Evolutionary conservation across 768 basidiomycete species (phyloP), one percentile per base, ranked within the genome.

Genomic region (Clavulina sp.): DNA sequence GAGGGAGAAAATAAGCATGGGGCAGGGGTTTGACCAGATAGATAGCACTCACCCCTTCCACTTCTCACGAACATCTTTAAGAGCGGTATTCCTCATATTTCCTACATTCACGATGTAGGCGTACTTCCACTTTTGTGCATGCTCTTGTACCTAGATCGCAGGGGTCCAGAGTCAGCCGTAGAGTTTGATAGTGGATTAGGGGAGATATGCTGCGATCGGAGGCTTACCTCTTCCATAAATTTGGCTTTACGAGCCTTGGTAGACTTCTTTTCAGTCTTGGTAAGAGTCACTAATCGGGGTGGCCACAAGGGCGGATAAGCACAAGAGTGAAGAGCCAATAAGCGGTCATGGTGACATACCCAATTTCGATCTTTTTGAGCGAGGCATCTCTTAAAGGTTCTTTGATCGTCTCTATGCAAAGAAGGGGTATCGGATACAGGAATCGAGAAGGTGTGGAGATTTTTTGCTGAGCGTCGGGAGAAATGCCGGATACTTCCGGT

Each of bases 41-140:
- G 68, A 50, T 56, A 4, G n/a, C 54, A 55, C 81, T 51, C 58
- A 87, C 82, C 84, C 86, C 72, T 87, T 86, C 95, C 95, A 99
- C 57, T 84, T 70, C 54, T 79, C 80, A 57, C 95, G 75, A 44
- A 97, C 86, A 49, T 87, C 89, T 72, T 97, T 92, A 34, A 99
- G 69, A 66, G 88, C 83, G 26, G 89, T 70, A 68, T 93, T 97
- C 54, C 95, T 74, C 89, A 96, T 93, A 58, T 89, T 78, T 16
- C 91, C 92, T 4, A 96, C 87, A 59, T 84, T 80, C 63, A 99
- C 95, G 34, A 96, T 63, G 87, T 91, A 99, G 68, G 87, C 84
- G 65, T 95, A 92, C 61, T 77, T 77, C 81, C 86, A 96, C 69
- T 87, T 84, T 58, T 92, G 88, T 21, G 80, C 69, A 62, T 80